phyloP scores from a whole-genome alignment of 345 rosid species.

The Orychophragmus violaceus region DNA sequence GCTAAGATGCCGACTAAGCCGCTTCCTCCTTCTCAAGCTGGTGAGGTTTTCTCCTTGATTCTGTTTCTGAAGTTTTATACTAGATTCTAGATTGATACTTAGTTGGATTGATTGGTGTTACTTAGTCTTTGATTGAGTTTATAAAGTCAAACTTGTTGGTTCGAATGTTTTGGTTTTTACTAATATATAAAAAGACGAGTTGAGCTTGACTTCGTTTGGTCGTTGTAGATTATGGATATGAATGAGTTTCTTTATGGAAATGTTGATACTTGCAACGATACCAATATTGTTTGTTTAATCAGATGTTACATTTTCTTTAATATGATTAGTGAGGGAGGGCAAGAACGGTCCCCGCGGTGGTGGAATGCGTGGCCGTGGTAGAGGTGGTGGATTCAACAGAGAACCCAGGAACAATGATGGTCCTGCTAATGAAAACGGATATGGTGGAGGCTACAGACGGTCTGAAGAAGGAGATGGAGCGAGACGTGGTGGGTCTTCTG shows the following conservation, averaged over 20 bases:
- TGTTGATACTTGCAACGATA: not conserved
- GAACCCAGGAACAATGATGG: conserved; percentile 49
- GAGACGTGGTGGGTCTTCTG: no score
- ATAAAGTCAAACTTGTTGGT: not conserved
- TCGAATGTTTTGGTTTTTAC: no score
- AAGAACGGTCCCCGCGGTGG: conserved; percentile 44
- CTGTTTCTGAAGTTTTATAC: no score
- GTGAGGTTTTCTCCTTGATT: conserved; percentile 30
- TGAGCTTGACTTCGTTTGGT: not conserved
- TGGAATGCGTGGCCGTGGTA: conserved; percentile 23
- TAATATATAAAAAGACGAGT: not conserved
- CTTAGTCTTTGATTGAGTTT: not conserved
- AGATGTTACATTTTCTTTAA: not conserved
- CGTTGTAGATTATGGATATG: not conserved
- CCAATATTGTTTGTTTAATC: not conserved
- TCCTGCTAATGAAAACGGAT: conserved; percentile 36
- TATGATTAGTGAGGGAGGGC: conserved; percentile 54
- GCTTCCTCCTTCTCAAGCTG: conserved; percentile 72
- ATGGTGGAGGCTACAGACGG: conserved; percentile 41
- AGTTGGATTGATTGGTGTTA: not conserved
- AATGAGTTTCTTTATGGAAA: not conserved
- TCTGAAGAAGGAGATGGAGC: conserved; percentile 52
- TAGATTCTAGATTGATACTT: not conserved
- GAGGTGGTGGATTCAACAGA: conserved; percentile 48
- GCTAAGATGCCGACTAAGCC: conserved; percentile 72